Evolutionary conservation across 2,329 filamentous ascomycete genomes (phyloP), one percentile per base, ranked within the genome.

Genomic region (Talaromyces sp.): DNA sequence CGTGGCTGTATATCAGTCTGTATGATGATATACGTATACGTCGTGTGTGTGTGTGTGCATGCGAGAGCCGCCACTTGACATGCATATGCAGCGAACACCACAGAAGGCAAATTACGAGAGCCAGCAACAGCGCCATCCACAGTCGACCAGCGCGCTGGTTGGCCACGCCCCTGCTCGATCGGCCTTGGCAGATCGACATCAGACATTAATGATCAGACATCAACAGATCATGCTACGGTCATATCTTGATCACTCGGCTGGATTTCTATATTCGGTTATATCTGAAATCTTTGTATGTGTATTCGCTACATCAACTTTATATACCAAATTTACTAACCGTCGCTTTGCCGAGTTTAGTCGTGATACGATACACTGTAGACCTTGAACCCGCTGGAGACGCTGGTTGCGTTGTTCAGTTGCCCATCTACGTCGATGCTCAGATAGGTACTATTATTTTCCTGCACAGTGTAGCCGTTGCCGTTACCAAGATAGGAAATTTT

Each of bases 401-500:
- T 4, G 62, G 31, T 27, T 35, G 35, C 46, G 35, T 21, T 46
- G 9, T 27, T 26, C 2, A 59, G 41, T 10, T 31, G 17, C 12
- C 26, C 43, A 38, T 54, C 35, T 38, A 27, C 54, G 58, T 27
- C 46, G 51, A 63, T 57, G 63, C 59, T 54, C 58, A 66, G 54
- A 21, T 50, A 58, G 12, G 32, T 65, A n/a, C n/a, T n/a, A n/a
- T n/a, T n/a, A 2, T 66, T 57, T n/a, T 66, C 65, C 35, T 71
- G 63, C 50, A 77, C 41, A 8, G 63, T 66, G 58, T 77, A 72
- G 1, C 74, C 75, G 14, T 65, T 64, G 3, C 75, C 71, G 62
- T 70, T 72, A 0, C 73, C 73, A 8, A 72, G 63, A 64, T 76
- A 75, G 0, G 55, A 65, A 26, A 77, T 70, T 14, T 65, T 68